Base-by-base conservation (phyloP, 2,329 filamentous ascomycete genomes). In the Aspergillus arachidicola region DNA sequence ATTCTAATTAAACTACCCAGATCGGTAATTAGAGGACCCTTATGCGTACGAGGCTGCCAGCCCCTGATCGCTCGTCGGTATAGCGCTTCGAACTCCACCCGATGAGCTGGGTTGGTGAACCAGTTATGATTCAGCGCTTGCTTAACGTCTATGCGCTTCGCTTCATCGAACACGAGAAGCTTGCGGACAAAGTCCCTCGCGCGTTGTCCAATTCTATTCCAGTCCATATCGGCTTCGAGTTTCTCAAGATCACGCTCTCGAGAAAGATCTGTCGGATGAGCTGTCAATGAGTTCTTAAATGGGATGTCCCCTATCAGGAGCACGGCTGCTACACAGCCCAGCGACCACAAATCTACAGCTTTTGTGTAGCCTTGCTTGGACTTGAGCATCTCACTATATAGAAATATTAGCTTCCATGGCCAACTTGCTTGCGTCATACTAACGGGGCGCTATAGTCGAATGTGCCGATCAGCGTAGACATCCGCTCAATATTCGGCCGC, bases 331-430 rank as follows among this genome's bases (percentile, higher is more conserved):
- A 89, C 78, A 54, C 81, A 82, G 6, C 87, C 87, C n/a, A 89
- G 69, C 0, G 86, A 86, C 86, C 86, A 89, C 72, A 89, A 81
- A 66, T 89, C 87, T 10, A 88, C 80, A 11, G 84, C 81, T 69
- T 84, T 83, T 32, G 84, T 86, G 71, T 89, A 89, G 3, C 85
- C 84, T 41, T 70, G 61, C 65, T 57, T 50, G 12, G 61, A 34
- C 57, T 63, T 34, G 23, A 67, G 58, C 9, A 76, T 65, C 59
- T 76, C 74, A 16, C 75, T 78, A 57, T 30, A 10, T 23, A 38
- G 62, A 58, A 12, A 14, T 4, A 26, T 51, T 21, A 26, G 19
- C 2, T 26, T 6, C n/a, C 23, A 58, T 54, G 9, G n/a, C 51
- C 21, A 4, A 16, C 38, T 16, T 19, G 21, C 32, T 21, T 30